Base-by-base conservation (phyloP, 129 eudicot species). In the Flaveria ramosissima region DNA sequence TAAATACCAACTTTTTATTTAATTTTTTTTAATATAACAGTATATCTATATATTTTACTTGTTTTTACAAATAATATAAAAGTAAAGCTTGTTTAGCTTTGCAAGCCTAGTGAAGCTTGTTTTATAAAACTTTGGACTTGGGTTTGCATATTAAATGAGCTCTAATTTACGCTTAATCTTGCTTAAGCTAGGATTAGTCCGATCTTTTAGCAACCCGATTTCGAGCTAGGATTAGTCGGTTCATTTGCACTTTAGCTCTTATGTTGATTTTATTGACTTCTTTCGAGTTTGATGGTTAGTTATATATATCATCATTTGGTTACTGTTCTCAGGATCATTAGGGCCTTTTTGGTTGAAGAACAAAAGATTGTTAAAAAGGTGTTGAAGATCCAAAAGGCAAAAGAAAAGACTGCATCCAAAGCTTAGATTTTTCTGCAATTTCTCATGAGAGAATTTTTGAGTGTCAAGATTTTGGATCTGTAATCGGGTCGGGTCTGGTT, bases 351-450 rank as follows among this genome's bases (percentile, higher is more conserved):
- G 79, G 91, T 92, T 59, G 97, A 92, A 85, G 97, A 91, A 83
- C 97, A 91, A 73, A 91, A 91, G 84, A 91, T 91, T 63, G 97
- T 91, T 80, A 89, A 92, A 78, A 92, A 92, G 85, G 97, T 92
- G 63, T 77, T 91, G 90, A 91, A 91, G 97, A 92, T 92, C 62
- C 97, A 92, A 73, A 92, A 92, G 83, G 75, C 86, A 7, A 89
- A 92, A 68, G 95, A 92, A 81, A 90, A 88, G 90, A 88, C 83
- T 13, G 78, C 96, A 2, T 32, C 78, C 14, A 90, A 90, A 80
- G 82, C 84, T 64, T 90, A 76, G 77, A 84, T 13, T 51, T 21
- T 50, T 75, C 48, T 57, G 12, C 26, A 75, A 74, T 2, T 23
- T n/a, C 21, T 39, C 68, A 63, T 63, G 78, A 75, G 76, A 64